Percentiles rank a stretch among this genome's conserved stretches.
These are phyloP conservation scores for Daldinia sp. DNA, from an alignment of 2,329 filamentous ascomycete genomes.

Conservation along the genomic window DNA sequence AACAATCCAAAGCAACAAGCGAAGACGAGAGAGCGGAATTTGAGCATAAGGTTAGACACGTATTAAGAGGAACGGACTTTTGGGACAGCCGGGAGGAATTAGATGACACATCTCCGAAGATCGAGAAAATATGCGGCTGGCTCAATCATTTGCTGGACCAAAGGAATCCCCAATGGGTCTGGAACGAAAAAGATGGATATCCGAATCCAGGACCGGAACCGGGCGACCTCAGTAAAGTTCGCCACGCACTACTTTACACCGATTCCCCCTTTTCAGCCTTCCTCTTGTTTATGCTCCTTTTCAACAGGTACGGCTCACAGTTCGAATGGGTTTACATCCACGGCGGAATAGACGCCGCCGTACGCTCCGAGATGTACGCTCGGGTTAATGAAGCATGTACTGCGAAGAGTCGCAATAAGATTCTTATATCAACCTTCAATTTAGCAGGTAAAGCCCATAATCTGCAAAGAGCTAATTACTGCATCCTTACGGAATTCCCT, in stretches of 20 bases:
- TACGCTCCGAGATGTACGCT: background rate
- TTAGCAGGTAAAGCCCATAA: conserved; percentile 12
- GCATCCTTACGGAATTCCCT: conserved; percentile 18
- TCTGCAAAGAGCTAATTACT: conserved; percentile 21
- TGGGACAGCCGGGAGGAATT: background rate
- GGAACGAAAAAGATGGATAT: background rate
- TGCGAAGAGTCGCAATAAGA: background rate
- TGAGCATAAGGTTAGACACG: background rate
- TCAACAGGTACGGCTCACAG: background rate
- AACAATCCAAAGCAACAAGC: background rate
- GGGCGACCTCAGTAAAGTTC: conserved; percentile 1
- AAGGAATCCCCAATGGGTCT: background rate
- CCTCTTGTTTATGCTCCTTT: conserved; percentile 19
- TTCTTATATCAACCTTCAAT: conserved; percentile 15
- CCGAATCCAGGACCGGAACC: conserved; percentile 6
- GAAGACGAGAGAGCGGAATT: background rate
- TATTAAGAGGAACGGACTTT: background rate
- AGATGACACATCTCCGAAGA: background rate
- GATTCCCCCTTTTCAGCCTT: conserved; percentile 14
- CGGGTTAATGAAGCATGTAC: conserved; percentile 1
- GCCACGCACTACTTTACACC: conserved; percentile 13
- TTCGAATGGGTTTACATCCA: conserved; percentile 19
- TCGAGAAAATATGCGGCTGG: background rate
- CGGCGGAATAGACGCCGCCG: background rate
- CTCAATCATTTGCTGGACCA: background rate